Evolutionary conservation across 345 rosid genomes (phyloP), one percentile per base, ranked within the genome.

Genomic region (Eucalyptus pauciflora): DNA sequence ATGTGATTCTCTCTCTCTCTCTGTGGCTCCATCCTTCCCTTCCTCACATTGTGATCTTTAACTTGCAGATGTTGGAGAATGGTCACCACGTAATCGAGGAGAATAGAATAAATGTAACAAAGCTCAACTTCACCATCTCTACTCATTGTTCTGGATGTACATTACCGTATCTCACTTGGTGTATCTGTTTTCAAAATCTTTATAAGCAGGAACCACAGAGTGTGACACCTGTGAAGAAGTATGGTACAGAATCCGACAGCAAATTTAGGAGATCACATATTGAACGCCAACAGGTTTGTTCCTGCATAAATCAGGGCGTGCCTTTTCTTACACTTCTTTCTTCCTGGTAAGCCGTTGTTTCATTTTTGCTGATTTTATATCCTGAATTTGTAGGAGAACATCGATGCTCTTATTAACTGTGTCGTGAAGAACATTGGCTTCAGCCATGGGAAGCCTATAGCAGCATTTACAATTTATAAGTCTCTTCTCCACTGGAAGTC

Each of bases 401-500:
- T 98, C 88, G 99, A 96, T 89, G 94, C 97, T 76, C 98, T 98
- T 88, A 96, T 98, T 87, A 91, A 90, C 86, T 95, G 97, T 91
- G 99, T 98, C 69, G 88, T 64, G 86, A 93, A 94, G 80, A 95
- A 95, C 92, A 92, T 98, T 76, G 99, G 98, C 33, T 96, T 94
- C 92, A 96, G 96, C 92, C 93, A 96, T 33, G 99, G 95, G 86
- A 98, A 98, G 91, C 96, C 99, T 71, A 88, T 96, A 91, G 99
- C 99, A 46, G 99, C 99, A 88, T 95, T 97, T 93, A 97, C 99
- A 87, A 96, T 96, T 89, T 98, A 98, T 91, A 97, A 93, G 89
- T 98, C 99, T 92, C 99, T 97, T 90, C 97, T 98, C 89, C 96
- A 96, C 71, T 97, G 99, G 99, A 98, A 98, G 91, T 98, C 98